phyloP scores from a whole-genome alignment of 2,329 filamentous ascomycete species.

The Chalaropsis ovoidea region DNA sequence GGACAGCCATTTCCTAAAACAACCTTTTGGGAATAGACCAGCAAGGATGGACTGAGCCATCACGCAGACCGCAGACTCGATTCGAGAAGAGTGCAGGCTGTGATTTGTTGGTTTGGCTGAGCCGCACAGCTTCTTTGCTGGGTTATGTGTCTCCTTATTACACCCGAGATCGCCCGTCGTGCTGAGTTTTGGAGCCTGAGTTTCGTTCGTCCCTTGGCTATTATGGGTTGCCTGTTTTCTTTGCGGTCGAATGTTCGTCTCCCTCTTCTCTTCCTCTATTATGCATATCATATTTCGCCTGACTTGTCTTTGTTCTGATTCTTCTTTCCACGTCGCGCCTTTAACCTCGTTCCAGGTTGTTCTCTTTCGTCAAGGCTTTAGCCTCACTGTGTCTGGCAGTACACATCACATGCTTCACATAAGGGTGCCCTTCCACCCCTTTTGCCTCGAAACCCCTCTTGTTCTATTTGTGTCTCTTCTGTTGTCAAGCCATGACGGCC shows the following conservation, averaged over 20 bases:
- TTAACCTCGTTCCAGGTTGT: too few species aligned
- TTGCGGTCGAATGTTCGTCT: too few species aligned
- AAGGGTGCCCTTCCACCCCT: background rate
- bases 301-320: too few species aligned
- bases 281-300: too few species aligned
- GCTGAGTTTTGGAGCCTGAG: background rate
- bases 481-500: conserved; percentile 10
- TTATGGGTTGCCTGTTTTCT: too few species aligned
- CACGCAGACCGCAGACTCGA: background rate
- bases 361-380: too few species aligned
- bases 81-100: background rate
- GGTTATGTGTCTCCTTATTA: background rate
- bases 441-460: too few species aligned
- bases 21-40: conserved; percentile 16
- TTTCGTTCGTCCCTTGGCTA: too few species aligned
- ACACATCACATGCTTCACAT: background rate
- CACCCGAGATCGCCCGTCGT: background rate
- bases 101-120: background rate
- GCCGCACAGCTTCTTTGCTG: background rate
- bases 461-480: too few species aligned
- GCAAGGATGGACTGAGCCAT: conserved; percentile 6
- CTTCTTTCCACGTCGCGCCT: too few species aligned
- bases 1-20: conserved; percentile 21
- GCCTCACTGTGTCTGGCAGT: too few species aligned
- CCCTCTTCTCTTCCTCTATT: too few species aligned